These are phyloP conservation scores for Platanus orientalis DNA, from an alignment of 164 flowering plant genomes.

Conservation along the genomic window DNA sequence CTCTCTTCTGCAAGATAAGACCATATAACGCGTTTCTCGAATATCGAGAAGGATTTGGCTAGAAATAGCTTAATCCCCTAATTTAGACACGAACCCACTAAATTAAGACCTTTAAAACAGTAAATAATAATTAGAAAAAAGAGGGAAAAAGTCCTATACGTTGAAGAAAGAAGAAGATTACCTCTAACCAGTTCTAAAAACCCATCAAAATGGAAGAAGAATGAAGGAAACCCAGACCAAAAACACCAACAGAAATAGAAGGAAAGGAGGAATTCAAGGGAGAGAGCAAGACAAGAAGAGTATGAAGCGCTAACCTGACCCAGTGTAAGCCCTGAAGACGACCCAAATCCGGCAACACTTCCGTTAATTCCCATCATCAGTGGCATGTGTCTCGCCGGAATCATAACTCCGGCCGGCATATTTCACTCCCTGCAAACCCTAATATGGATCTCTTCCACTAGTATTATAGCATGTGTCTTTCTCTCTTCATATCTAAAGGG, in stretches of 20 bases:
- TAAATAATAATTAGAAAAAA: too few species aligned
- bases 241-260: neutral
- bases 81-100: slow-evolving; percentile 3
- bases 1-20: slow-evolving; percentile 5
- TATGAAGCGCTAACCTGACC: slow-evolving; percentile 30
- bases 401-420: slow-evolving; percentile 37
- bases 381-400: slow-evolving; percentile 36
- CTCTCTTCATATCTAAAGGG: too few species aligned
- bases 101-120: too few species aligned
- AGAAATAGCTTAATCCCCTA: slow-evolving; percentile 11
- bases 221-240: neutral
- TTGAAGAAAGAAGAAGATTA: neutral
- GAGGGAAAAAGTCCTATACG: too few species aligned
- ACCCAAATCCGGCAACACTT: slow-evolving; percentile 27
- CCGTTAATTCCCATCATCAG: slow-evolving; percentile 29
- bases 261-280: too few species aligned
- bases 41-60: slow-evolving; percentile 42
- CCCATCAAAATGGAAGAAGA: too few species aligned
- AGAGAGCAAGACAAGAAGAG: neutral
- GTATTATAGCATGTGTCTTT: too few species aligned
- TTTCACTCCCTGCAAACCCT: slow-evolving; percentile 10
- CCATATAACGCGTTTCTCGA: slow-evolving; percentile 24
- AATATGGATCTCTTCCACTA: slow-evolving; percentile 2
- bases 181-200: too few species aligned
- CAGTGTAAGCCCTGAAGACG: slow-evolving; percentile 28